Base-by-base conservation (phyloP, 2,329 filamentous ascomycete species). In the Chaetothyriales sp. region DNA sequence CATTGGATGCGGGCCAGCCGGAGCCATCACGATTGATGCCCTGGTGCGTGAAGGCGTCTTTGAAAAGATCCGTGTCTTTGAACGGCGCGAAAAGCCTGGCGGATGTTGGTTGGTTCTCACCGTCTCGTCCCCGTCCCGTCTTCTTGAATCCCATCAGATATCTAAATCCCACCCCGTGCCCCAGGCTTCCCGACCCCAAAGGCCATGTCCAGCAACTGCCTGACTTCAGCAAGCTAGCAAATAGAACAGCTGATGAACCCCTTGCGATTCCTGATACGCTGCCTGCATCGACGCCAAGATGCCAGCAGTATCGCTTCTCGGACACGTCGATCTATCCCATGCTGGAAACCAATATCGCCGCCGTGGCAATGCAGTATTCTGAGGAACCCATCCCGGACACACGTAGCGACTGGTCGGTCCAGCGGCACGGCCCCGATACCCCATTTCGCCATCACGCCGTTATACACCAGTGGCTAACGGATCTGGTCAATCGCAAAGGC, bases 361-460 rank as follows among this genome's bases (percentile, higher is more conserved):
- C 64, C 20, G 64, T 66, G 18, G 65, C 63, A 7, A 68, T 68
- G 66, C 61, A 61, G 49, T 65, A 78, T 56, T 78, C 75, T 0
- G 76, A 78, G 51, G 48, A 65, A 1, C 67, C 67, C 0, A 78
- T 80, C 55, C 65, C 76, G 0, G 77, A 18, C 5, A 37, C 29
- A 15, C 29, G 46, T 10, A 48, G 46, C 19, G 28, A 48, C 19
- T 37, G 46, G 18, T 48, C 46, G 19, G 29, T 48, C 19, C 28
- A 28, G 28, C 46, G 29, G n/a, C 46, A 48, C 15, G 46, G 46
- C 18, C 15, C 19, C 28, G 46, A 78, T 51, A 76, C 75, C 0
- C 75, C 76, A 0, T 80, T 78, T 57, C 73, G 70, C 7, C 76
- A 76, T 0, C 76, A 80, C 57, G 69, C 73, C 52, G 63, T 80